Percentiles rank a stretch among this genome's conserved stretches.
Conservation (phyloP, 768 basidiomycete species). For the Mycena amicta region DNA sequence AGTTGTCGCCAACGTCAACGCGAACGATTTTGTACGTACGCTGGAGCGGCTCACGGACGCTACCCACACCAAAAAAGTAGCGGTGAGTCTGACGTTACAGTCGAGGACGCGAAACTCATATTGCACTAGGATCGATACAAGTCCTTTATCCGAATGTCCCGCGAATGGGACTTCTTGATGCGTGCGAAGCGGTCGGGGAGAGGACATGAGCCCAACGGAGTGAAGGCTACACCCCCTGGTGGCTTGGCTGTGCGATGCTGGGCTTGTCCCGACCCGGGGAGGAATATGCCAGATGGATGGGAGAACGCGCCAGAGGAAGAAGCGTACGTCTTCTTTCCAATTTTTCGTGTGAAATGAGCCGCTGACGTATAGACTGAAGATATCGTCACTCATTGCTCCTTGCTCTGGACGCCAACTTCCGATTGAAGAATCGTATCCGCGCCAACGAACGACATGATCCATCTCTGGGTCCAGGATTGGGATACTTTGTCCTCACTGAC, state of each 20-base stretch:
- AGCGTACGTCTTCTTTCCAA: conserved; percentile 7
- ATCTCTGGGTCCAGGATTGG: conserved; percentile 10
- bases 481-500: conserved; percentile 13
- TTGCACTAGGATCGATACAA: conserved; percentile 10
- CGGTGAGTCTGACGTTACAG: conserved; percentile 1
- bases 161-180: background rate
- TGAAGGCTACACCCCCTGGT: conserved; percentile 6
- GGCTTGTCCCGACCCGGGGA: conserved; percentile 18
- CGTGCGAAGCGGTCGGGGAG: conserved; percentile 14
- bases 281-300: conserved; percentile 22
- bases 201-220: background rate
- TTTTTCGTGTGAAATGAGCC: conserved; percentile 2
- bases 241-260: conserved; percentile 17
- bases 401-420: conserved; percentile 25
- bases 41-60: conserved; percentile 6
- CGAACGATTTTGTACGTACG: conserved; percentile 13
- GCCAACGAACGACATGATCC: conserved; percentile 19
- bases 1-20: conserved; percentile 17
- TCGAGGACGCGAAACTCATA: background rate
- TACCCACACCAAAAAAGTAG: background rate
- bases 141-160: background rate
- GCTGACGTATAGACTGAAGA: conserved; percentile 12
- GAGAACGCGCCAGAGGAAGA: conserved; percentile 1
- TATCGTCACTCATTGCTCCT: conserved; percentile 12
- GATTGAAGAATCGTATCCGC: conserved; percentile 14